Base-by-base conservation (phyloP, 2,329 filamentous ascomycete species). In the Alternaria arbusti region DNA sequence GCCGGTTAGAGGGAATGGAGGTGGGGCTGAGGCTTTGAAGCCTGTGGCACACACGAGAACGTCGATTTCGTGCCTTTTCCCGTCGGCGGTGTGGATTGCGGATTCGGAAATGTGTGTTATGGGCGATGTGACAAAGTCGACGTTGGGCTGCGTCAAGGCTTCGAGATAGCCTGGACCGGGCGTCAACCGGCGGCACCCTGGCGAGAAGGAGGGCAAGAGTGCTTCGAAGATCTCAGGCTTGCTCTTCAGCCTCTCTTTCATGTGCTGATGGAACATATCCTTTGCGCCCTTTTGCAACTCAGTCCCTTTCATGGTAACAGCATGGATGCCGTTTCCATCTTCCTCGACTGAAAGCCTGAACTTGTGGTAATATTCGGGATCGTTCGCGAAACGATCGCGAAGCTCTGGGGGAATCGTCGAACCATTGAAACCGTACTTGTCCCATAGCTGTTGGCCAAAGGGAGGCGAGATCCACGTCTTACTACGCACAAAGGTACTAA, bases 81-180 rank as follows among this genome's bases (percentile, higher is more conserved):
- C 81, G 61, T 84, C 82, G n/a, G 70, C 65, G 0, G 82, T 84
- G 11, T 79, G 75, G 10, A 84, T 69, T 11, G 82, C 81, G 3
- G 70, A 70, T 8, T 74, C 67, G 6, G 77, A 76, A 61, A 84
- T 80, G 13, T 54, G 59, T 13, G 74, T 76, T 57, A 83, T 80
- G 6, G 71, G 65, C 0, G 68, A 66, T 15, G 80, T 81, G n/a
- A 80, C 66, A 26, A 78, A 79, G 23, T 69, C 70, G 7, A 80
- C 80, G 63, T 83, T 85, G 0, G 76, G 72, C 20, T 82, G 55
- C 5, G 76, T 74, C 7, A 85, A 72, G 3, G 85, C 82, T 68
- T 86, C 83, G 9, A 87, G 80, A 67, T 85, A 87, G 0, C 85
- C 84, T 23, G 83, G 82, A 0, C 84, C 85, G 0, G 85, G 85